These are phyloP conservation scores for Hypoxylon sp. DNA, from an alignment of 2,329 filamentous ascomycete species.

Conservation along the genomic window DNA sequence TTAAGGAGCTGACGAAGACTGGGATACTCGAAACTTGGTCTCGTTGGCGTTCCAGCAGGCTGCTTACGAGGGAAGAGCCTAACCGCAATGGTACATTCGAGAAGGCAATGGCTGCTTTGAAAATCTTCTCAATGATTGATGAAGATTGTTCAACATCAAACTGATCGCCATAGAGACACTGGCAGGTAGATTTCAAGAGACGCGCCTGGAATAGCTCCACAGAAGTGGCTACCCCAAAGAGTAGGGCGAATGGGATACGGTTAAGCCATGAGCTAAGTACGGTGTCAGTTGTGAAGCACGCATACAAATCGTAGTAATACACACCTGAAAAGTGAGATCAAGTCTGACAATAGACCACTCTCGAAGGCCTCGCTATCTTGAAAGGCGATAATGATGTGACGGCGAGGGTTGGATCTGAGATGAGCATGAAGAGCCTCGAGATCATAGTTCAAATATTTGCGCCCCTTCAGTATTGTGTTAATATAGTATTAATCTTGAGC, in stretches of 20 bases:
- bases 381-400: slow-evolving; percentile 77
- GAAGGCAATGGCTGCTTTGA: slow-evolving; percentile 72
- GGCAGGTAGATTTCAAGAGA: slow-evolving; percentile 75
- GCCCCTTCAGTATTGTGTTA: slow-evolving; percentile 59
- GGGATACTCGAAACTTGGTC: slow-evolving; percentile 83
- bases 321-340: slow-evolving; percentile 76
- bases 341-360: slow-evolving; percentile 74
- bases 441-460: slow-evolving; percentile 81
- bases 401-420: slow-evolving; percentile 63
- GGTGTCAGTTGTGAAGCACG: slow-evolving; percentile 6
- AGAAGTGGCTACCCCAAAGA: slow-evolving; percentile 86
- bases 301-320: slow-evolving; percentile 53
- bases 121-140: slow-evolving; percentile 78
- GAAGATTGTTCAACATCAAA: slow-evolving; percentile 82
- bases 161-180: slow-evolving; percentile 74
- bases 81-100: slow-evolving; percentile 68
- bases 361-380: slow-evolving; percentile 89
- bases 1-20: slow-evolving; percentile 75
- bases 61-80: slow-evolving; percentile 71
- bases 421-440: slow-evolving; percentile 75
- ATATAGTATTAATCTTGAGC: slow-evolving; percentile 21
- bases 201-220: slow-evolving; percentile 82
- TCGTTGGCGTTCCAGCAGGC: slow-evolving; percentile 76
- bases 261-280: slow-evolving; percentile 71
- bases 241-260: slow-evolving; percentile 79